Conservation (phyloP, 352 stramenopile genomes). For the Elongisporangium undulatum region DNA sequence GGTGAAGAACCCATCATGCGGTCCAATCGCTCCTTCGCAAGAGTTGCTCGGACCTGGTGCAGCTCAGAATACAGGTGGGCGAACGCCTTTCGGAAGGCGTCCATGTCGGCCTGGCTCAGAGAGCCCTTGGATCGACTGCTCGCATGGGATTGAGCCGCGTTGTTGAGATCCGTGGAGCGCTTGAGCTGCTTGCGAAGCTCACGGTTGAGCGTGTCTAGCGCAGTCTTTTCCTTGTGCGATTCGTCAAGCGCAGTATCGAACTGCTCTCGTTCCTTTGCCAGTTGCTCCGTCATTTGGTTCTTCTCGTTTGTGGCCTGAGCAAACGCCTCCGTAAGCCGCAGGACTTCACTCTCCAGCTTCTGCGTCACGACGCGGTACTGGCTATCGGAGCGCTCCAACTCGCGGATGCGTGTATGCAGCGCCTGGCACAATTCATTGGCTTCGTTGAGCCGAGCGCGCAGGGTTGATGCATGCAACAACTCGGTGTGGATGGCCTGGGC, state of each 20-base stretch:
- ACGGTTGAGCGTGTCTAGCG: conserved; percentile 61
- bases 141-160: conserved; percentile 5
- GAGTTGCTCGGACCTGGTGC: conserved; percentile 34
- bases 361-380: conserved; percentile 75
- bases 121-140: conserved; percentile 14
- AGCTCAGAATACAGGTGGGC: conserved; percentile 50
- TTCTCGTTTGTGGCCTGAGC: conserved; percentile 32
- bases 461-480: conserved; percentile 49
- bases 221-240: conserved; percentile 78
- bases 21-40: conserved; percentile 61
- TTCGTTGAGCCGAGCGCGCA: conserved; percentile 58
- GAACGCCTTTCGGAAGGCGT: conserved; percentile 60
- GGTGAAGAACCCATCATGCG: conserved; percentile 25
- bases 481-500: conserved; percentile 69
- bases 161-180: conserved; percentile 47
- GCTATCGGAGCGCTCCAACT: conserved; percentile 70
- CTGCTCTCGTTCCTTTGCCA: conserved; percentile 67
- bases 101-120: conserved; percentile 32
- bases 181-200: conserved; percentile 81
- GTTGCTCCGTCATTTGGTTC: conserved; percentile 42
- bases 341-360: conserved; percentile 71
- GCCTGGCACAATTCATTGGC: conserved; percentile 61
- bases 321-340: conserved; percentile 45
- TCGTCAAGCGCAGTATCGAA: conserved; percentile 71
- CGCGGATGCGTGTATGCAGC: conserved; percentile 61